These are phyloP conservation scores for Yamadazyma laniorum DNA, from an alignment of 805 yeast species.

Conservation along the genomic window DNA sequence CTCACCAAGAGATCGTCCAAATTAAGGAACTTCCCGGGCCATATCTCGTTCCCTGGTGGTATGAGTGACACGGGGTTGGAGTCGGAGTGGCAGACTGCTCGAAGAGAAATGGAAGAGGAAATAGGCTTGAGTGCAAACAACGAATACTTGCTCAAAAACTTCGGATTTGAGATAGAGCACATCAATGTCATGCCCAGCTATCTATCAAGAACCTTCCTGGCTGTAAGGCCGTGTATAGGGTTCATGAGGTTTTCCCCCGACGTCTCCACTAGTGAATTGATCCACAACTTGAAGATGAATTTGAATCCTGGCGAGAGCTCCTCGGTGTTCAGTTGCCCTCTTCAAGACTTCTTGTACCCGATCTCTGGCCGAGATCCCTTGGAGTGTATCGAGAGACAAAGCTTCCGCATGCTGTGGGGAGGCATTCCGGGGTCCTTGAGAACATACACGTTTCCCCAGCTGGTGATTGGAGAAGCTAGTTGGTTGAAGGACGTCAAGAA, in stretches of 20 bases:
- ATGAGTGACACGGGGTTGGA: constrained; percentile 73
- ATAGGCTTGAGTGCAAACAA: constrained; percentile 66
- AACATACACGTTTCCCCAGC: constrained; percentile 59
- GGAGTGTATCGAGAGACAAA: constrained; percentile 33
- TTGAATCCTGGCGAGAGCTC: constrained; percentile 79
- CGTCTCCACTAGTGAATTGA: constrained; percentile 19
- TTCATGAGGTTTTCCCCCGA: constrained; percentile 44
- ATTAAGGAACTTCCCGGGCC: constrained; percentile 79
- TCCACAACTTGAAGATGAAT: constrained; percentile 37
- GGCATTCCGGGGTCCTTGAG: constrained; percentile 66
- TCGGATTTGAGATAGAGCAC: constrained; percentile 59
- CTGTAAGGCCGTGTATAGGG: constrained; percentile 80
- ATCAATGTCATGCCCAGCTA: constrained; percentile 72
- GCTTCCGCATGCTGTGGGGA: constrained; percentile 58
- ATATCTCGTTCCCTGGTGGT: constrained; percentile 92
- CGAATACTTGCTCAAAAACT: constrained; percentile 36
- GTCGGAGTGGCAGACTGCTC: constrained; percentile 66
- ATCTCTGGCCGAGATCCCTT: constrained; percentile 13
- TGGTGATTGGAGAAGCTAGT: constrained; percentile 51
- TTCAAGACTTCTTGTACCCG: constrained; percentile 54
- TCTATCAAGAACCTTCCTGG: constrained; percentile 74
- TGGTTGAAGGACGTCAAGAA: constrained; percentile 61
- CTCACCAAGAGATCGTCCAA: constrained; percentile 74
- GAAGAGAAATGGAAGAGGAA: constrained; percentile 86
- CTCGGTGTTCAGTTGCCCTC: constrained; percentile 67